A percentile compares a stretch with the other conserved stretches of the same genome.
These are phyloP conservation scores for Colletotrichum tamarilloi DNA, from an alignment of 2,329 filamentous ascomycete genomes.

Conservation along the genomic window DNA sequence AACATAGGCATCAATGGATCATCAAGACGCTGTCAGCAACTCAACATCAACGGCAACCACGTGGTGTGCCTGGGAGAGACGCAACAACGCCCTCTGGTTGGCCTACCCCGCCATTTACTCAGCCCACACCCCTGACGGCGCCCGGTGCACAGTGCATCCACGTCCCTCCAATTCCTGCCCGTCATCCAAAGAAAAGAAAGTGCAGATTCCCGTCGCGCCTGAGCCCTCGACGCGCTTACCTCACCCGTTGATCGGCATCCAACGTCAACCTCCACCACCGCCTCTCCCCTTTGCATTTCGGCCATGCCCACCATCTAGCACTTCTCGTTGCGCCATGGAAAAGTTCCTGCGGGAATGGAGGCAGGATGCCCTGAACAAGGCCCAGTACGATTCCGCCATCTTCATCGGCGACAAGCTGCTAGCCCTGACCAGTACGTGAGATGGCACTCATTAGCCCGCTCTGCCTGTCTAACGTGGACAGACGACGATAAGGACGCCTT, in stretches of 20 bases:
- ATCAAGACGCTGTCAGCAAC: slow-evolving; percentile 7
- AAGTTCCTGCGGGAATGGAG: slow-evolving; percentile 93
- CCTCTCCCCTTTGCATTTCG: neutral
- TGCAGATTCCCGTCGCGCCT: neutral
- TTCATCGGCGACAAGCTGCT: slow-evolving; percentile 98
- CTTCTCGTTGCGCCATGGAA: slow-evolving; percentile 72
- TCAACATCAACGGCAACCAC: slow-evolving; percentile 8
- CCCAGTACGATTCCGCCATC: slow-evolving; percentile 95
- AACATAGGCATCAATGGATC: neutral
- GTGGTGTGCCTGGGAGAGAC: slow-evolving; percentile 28
- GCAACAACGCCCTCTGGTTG: slow-evolving; percentile 21
- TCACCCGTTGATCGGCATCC: slow-evolving; percentile 28
- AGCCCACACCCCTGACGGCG: slow-evolving; percentile 30
- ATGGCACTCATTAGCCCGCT: neutral
- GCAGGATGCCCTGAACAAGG: slow-evolving; percentile 93
- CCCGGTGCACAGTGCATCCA: slow-evolving; percentile 31
- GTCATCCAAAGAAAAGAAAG: slow-evolving; percentile 36
- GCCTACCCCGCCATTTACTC: slow-evolving; percentile 36
- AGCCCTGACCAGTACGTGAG: slow-evolving; percentile 83
- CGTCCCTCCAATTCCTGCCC: slow-evolving; percentile 26
- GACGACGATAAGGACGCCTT: slow-evolving; percentile 95
- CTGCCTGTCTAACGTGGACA: slow-evolving; percentile 48
- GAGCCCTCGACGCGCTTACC: slow-evolving; percentile 30
- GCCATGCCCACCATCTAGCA: slow-evolving; percentile 24
- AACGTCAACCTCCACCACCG: slow-evolving; percentile 13